phyloP scores from a whole-genome alignment of 352 stramenopile species.

The Pseudoperonospora humuli region DNA sequence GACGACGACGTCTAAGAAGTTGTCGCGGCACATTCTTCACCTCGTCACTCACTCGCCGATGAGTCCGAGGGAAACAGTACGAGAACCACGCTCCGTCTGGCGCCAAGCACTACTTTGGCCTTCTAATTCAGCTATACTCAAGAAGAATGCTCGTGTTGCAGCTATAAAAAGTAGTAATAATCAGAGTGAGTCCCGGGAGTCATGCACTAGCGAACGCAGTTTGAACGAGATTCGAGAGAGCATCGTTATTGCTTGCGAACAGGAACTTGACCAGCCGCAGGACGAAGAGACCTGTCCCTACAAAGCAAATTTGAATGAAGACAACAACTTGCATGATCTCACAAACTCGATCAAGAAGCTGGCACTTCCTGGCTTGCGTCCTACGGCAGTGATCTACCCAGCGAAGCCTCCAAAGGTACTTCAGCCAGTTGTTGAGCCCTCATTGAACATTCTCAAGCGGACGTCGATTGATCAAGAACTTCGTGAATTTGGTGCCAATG shows the following conservation, averaged over 20 bases:
- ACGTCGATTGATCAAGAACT: constrained; percentile 54
- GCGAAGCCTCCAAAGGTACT: constrained; percentile 6
- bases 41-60: constrained; percentile 13
- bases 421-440: constrained; percentile 3
- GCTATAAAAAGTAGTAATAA: constrained; percentile 19
- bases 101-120: constrained; percentile 30
- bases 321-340: constrained; percentile 27
- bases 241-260: not conserved
- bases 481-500: constrained; percentile 39
- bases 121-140: constrained; percentile 21
- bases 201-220: constrained; percentile 1
- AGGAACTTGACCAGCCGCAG: constrained; percentile 8
- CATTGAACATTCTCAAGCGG: constrained; percentile 23
- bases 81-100: constrained; percentile 28
- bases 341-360: constrained; percentile 24
- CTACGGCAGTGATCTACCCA: constrained; percentile 5
- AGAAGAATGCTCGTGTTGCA: constrained; percentile 25
- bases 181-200: constrained; percentile 16
- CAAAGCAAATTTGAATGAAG: constrained; percentile 10
- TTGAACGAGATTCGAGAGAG: constrained; percentile 7
- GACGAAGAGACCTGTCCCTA: constrained; percentile 1
- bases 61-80: constrained; percentile 8
- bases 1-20: constrained; percentile 7
- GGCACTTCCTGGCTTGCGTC: constrained; percentile 13
- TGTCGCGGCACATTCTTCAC: constrained; percentile 21